Percentiles rank a stretch among this genome's conserved stretches.
Conservation (phyloP, 2,329 filamentous ascomycete genomes). For the Alternaria brassicae region DNA sequence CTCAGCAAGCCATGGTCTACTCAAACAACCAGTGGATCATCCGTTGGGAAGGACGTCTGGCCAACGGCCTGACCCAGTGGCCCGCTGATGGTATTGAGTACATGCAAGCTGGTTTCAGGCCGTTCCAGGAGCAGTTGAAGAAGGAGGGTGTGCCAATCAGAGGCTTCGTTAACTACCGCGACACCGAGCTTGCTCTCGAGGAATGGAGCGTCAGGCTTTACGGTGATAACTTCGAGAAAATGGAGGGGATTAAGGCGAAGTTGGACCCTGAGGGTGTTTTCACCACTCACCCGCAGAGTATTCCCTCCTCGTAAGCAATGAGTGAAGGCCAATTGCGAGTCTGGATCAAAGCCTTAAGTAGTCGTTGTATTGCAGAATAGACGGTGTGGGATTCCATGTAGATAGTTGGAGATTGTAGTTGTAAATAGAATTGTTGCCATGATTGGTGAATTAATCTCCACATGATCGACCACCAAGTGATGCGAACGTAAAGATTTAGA, state of each 20-base stretch:
- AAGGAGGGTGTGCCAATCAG: constrained; percentile 20
- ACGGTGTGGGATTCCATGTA: too few species aligned
- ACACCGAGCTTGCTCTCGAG: constrained; percentile 20
- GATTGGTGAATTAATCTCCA: too few species aligned
- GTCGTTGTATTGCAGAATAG: too few species aligned
- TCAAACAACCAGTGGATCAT: constrained; percentile 32
- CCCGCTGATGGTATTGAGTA: constrained; percentile 26
- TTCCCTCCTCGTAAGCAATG: background rate
- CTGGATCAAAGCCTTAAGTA: too few species aligned
- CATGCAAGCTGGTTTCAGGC: constrained; percentile 25
- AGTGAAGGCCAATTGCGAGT: too few species aligned
- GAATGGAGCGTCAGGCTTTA: constrained; percentile 30
- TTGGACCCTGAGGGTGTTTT: constrained; percentile 22
- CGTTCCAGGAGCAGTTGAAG: constrained; percentile 22
- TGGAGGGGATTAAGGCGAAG: constrained; percentile 24
- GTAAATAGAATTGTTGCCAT: too few species aligned
- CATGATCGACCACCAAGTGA: too few species aligned
- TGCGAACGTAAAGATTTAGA: too few species aligned
- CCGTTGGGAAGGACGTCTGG: constrained; percentile 27
- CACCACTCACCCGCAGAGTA: constrained; percentile 18
- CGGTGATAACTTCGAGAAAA: constrained; percentile 24
- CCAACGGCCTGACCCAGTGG: constrained; percentile 15
- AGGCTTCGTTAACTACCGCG: constrained; percentile 29
- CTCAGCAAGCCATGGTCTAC: constrained; percentile 22
- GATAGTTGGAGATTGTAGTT: too few species aligned